These are phyloP conservation scores for Deuterostichococcus epilithicus DNA, from an alignment of 139 green algal genomes.

Conservation along the genomic window DNA sequence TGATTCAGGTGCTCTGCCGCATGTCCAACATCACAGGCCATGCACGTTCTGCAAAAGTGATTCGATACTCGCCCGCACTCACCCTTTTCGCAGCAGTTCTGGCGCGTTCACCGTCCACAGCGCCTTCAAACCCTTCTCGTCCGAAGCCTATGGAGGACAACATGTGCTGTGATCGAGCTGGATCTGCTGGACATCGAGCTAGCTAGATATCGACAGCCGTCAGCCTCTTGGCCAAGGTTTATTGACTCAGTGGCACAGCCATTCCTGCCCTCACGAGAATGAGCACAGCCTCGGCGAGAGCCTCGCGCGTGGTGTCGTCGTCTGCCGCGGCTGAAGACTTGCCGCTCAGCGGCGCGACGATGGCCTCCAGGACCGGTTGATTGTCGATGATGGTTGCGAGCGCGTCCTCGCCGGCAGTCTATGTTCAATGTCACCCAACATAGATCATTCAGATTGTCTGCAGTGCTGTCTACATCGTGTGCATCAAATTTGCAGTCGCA, in stretches of 20 bases:
- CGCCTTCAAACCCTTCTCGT: conserved; percentile 38
- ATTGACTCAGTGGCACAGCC: neutral
- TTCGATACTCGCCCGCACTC: neutral
- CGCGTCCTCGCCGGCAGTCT: conserved; percentile 27
- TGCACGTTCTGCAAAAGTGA: neutral
- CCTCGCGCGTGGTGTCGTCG: conserved; percentile 44
- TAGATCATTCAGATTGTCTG: too few species aligned
- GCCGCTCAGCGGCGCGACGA: conserved; percentile 53
- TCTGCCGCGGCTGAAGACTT: conserved; percentile 11
- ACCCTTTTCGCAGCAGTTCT: conserved; percentile 56
- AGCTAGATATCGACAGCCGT: neutral
- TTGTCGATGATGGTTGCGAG: conserved; percentile 32
- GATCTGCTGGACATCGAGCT: neutral
- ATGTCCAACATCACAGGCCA: neutral
- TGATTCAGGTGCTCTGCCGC: neutral
- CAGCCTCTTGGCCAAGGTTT: neutral
- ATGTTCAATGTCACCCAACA: too few species aligned
- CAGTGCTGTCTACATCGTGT: too few species aligned
- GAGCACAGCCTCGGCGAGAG: conserved; percentile 62
- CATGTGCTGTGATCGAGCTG: neutral
- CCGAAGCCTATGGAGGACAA: conserved; percentile 5
- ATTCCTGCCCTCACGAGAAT: conserved; percentile 49
- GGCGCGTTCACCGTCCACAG: conserved; percentile 64
- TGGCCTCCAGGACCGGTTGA: conserved; percentile 28
- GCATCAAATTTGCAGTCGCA: too few species aligned